A percentile compares a stretch with the other conserved stretches of the same genome.
phyloP scores from a whole-genome alignment of 176 grass and related monocot species.

The Dendrocalamus sinicus region DNA sequence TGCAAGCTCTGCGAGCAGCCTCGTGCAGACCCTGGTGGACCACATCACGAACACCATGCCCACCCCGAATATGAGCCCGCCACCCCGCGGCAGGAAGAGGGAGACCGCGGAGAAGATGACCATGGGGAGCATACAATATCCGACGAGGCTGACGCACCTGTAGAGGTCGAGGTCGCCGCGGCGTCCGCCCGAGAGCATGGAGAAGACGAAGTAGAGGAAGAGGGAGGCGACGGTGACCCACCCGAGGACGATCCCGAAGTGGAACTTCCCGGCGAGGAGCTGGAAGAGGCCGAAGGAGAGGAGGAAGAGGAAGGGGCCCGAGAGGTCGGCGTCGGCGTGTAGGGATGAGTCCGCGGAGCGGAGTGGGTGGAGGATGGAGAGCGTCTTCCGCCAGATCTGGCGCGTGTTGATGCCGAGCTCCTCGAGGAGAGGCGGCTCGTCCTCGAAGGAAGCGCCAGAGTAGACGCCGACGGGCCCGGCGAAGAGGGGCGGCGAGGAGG shows the following conservation, averaged over 20 bases:
- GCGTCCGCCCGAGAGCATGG: conserved; percentile 80
- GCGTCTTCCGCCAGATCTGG: conserved; percentile 97
- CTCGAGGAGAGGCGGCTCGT: conserved; percentile 91
- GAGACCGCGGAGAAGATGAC: conserved; percentile 94
- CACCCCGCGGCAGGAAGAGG: conserved; percentile 79
- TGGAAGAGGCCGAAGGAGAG: conserved; percentile 94
- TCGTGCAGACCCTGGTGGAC: conserved; percentile 86
- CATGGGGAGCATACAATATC: conserved; percentile 98
- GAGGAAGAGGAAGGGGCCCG: conserved; percentile 88
- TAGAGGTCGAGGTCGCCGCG: conserved; percentile 87
- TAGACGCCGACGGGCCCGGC: conserved; percentile 55
- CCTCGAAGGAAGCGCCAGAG: conserved; percentile 69
- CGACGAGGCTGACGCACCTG: conserved; percentile 85
- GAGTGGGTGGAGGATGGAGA: conserved; percentile 89
- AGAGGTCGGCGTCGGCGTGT: conserved; percentile 90
- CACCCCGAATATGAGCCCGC: conserved; percentile 70
- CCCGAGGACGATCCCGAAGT: conserved; percentile 88
- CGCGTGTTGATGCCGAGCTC: conserved; percentile 98
- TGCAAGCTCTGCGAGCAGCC: conserved; percentile 81
- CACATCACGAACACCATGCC: conserved; percentile 83
- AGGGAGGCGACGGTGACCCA: conserved; percentile 88
- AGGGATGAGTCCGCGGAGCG: conserved; percentile 73
- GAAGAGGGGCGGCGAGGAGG: conserved; percentile 66
- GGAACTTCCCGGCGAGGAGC: conserved; percentile 92
- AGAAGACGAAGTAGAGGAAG: conserved; percentile 92